Base-by-base conservation (phyloP, 495 filamentous ascomycete genomes). In the Durotheca rogersii region DNA sequence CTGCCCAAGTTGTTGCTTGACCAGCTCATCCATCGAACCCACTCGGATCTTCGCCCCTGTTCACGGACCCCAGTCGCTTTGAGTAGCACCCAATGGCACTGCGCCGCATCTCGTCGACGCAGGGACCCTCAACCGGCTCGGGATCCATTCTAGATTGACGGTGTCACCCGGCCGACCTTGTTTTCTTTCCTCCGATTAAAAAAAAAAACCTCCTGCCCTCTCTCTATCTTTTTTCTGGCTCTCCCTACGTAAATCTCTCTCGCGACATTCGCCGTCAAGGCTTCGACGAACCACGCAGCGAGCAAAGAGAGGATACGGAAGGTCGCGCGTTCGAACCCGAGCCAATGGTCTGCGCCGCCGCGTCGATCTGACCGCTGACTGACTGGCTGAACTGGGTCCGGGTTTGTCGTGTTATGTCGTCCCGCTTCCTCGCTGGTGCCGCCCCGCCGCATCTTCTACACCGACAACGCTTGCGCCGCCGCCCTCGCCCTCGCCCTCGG, bases 11-110 rank as follows among this genome's bases (percentile, higher is more conserved):
- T n/a, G 43, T 31, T 52, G 21, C 21, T 33, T n/a, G 46, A 45
- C 41, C 56, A 27, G 9, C 49, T 41, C 34, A 49, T 51, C 37
- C 31, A 54, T 53, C 51, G n/a, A n/a, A n/a, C n/a, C n/a, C n/a
- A n/a, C n/a, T n/a, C n/a, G n/a, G n/a, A n/a, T n/a, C n/a, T n/a
- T n/a, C n/a, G n/a, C n/a, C n/a, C n/a, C 51, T 19, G 23, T 9
- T 35, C 23, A 36, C n/a, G 31, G n/a, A 6, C n/a, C 29, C 36
- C 34, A 39, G 38, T 30, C 42, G 36, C 42, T 30, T 20, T 1
- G 31, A 9, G 23, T 27, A 27, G 23, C 9, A 27, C 23, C 23
- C 4, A 27, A 27, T 27, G 4, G 23, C 9, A 9, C 4, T 27
- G 4, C 23, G 31, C 18, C 23, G 23, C 9, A 9, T 4, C 9